Evolutionary conservation across 257 asterid species (phyloP).

Genomic region (Przewalskia tangutica): DNA sequence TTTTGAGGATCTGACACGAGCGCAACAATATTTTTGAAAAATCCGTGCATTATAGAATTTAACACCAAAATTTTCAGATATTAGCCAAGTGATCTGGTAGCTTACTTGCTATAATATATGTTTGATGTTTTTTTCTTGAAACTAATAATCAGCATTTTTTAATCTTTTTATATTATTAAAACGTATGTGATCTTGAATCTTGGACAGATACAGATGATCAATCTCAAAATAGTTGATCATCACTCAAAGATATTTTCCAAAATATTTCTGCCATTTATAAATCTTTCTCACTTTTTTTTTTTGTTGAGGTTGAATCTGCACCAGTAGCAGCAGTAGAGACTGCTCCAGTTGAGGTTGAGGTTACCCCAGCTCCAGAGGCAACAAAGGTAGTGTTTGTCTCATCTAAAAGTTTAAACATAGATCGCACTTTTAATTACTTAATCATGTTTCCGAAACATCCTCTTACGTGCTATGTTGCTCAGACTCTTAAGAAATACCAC

Average conservation of each 20-base stretch:
- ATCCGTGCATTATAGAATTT: not conserved
- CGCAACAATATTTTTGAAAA: not conserved
- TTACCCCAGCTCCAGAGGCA: not conserved
- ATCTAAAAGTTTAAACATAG: not conserved
- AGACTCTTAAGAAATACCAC: too few species aligned
- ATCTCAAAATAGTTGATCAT: not conserved
- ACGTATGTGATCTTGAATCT: not conserved
- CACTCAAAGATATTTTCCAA: not conserved
- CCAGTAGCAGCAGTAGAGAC: slow-evolving; percentile 8
- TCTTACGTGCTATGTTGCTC: not conserved
- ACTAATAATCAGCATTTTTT: not conserved
- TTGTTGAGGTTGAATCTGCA: slow-evolving; percentile 6
- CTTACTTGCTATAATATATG: not conserved
- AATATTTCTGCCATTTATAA: not conserved
- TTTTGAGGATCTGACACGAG: not conserved
- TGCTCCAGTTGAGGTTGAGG: slow-evolving; percentile 1
- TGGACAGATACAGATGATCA: not conserved
- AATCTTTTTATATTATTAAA: not conserved
- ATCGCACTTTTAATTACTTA: not conserved
- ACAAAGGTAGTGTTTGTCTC: not conserved
- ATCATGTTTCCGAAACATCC: not conserved
- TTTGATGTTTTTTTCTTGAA: not conserved
- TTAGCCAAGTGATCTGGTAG: not conserved
- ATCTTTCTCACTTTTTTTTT: not conserved
- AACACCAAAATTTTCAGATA: not conserved